Evolutionary conservation across 176 grass and related monocot species (phyloP).

Genomic region (Avena insularis): DNA sequence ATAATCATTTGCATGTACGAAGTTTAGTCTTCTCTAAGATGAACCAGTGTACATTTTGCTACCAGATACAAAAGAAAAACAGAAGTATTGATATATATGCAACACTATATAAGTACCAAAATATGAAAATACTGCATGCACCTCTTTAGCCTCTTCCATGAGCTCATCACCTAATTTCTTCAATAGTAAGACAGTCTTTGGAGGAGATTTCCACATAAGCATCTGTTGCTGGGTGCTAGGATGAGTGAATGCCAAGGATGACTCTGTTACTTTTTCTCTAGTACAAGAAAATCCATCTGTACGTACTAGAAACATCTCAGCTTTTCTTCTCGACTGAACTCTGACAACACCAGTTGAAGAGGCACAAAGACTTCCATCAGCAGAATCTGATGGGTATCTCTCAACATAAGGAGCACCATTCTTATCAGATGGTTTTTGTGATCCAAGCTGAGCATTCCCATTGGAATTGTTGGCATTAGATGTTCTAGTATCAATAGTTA

Average conservation of each 20-base stretch:
- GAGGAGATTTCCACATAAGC: slow-evolving; percentile 99
- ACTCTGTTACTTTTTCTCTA: slow-evolving; percentile 99
- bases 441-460: slow-evolving; percentile 46
- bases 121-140: slow-evolving; percentile 27
- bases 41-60: slow-evolving; percentile 29
- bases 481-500: slow-evolving; percentile 55
- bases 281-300: slow-evolving; percentile 96
- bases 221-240: slow-evolving; percentile 98
- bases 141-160: slow-evolving; percentile 99
- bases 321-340: slow-evolving; percentile 94
- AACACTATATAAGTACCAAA: slow-evolving; percentile 3
- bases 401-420: slow-evolving; percentile 49
- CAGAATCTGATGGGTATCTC: slow-evolving; percentile 44
- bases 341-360: slow-evolving; percentile 87
- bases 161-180: slow-evolving; percentile 96
- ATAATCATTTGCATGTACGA: background rate
- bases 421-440: slow-evolving; percentile 49
- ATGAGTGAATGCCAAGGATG: slow-evolving; percentile 91
- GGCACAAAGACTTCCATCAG: slow-evolving; percentile 80
- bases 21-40: slow-evolving; percentile 21
- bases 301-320: slow-evolving; percentile 97
- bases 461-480: slow-evolving; percentile 45
- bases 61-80: slow-evolving; percentile 7
- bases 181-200: slow-evolving; percentile 88
- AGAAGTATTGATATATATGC: background rate